These are phyloP conservation scores for Colletotrichum sp. DNA, from an alignment of 2,329 filamentous ascomycete species.

Conservation along the genomic window DNA sequence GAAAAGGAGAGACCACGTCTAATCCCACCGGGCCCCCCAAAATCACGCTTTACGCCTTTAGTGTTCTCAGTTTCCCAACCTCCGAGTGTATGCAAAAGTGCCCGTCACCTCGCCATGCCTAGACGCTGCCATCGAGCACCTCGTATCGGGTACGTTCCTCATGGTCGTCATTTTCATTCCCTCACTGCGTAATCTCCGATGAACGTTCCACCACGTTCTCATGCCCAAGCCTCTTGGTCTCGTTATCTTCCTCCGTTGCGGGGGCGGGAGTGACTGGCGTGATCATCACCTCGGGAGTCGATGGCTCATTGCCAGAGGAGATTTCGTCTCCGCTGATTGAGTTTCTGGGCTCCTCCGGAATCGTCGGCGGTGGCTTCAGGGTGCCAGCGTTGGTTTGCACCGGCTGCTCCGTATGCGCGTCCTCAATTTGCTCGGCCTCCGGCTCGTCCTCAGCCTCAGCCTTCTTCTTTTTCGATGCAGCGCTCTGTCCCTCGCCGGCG, in stretches of 20 bases:
- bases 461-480: slow-evolving; percentile 24
- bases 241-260: slow-evolving; percentile 34
- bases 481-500: slow-evolving; percentile 27
- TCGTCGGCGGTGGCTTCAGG: slow-evolving; percentile 8
- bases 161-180: neutral
- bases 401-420: slow-evolving; percentile 24
- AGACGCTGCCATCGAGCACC: neutral
- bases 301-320: slow-evolving; percentile 19
- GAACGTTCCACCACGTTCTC: slow-evolving; percentile 39
- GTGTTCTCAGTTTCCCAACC: slow-evolving; percentile 10
- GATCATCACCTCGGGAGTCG: slow-evolving; percentile 50
- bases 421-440: slow-evolving; percentile 39
- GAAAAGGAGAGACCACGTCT: neutral
- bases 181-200: slow-evolving; percentile 38
- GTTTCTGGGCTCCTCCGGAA: slow-evolving; percentile 33
- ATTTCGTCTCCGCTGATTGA: slow-evolving; percentile 2
- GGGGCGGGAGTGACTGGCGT: slow-evolving; percentile 55
- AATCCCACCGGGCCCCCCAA: neutral
- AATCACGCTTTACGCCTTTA: slow-evolving; percentile 16
- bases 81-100: slow-evolving; percentile 17
- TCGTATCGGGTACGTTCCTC: neutral
- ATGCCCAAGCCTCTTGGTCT: slow-evolving; percentile 50
- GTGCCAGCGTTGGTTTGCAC: slow-evolving; percentile 23
- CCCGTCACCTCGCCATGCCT: neutral
- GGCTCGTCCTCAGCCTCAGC: slow-evolving; percentile 38